Conservation (phyloP, 139 green algal species). For the Desmodesmus armatus region DNA sequence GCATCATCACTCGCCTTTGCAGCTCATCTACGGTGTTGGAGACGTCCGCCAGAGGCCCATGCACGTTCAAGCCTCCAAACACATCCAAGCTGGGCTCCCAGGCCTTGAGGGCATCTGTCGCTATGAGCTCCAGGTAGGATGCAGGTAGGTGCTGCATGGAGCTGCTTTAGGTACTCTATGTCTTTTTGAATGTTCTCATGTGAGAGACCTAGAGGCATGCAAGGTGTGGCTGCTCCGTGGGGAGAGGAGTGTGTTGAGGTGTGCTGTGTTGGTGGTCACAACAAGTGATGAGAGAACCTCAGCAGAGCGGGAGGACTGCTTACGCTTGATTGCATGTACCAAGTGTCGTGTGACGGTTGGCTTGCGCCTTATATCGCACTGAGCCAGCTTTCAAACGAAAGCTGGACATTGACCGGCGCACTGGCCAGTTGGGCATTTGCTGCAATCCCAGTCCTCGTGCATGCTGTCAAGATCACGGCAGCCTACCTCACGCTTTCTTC, state of each 20-base stretch:
- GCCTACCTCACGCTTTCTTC: background rate
- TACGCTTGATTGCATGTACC: too few relatives aligned
- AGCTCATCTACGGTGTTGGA: too few relatives aligned
- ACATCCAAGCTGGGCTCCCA: background rate
- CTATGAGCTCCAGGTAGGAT: constrained; percentile 10
- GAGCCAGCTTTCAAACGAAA: too few relatives aligned
- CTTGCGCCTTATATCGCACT: too few relatives aligned
- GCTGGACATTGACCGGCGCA: too few relatives aligned
- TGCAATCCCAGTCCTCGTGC: too few relatives aligned
- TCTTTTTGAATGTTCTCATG: background rate
- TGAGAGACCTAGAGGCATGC: background rate
- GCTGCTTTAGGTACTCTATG: too few relatives aligned
- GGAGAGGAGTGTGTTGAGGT: background rate
- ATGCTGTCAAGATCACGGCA: background rate
- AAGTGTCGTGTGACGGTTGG: too few relatives aligned
- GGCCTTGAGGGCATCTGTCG: background rate
- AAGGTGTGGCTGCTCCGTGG: background rate
- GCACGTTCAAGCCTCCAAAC: background rate
- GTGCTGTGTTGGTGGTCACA: background rate
- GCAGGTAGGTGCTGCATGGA: constrained; percentile 5
- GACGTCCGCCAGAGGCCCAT: background rate
- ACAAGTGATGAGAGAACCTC: too few relatives aligned
- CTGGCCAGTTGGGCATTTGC: too few relatives aligned
- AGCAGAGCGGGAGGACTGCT: too few relatives aligned
- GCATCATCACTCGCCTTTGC: too few relatives aligned